Conservation (phyloP, 2,329 filamentous ascomycete genomes). For the Elsinoe batatas region DNA sequence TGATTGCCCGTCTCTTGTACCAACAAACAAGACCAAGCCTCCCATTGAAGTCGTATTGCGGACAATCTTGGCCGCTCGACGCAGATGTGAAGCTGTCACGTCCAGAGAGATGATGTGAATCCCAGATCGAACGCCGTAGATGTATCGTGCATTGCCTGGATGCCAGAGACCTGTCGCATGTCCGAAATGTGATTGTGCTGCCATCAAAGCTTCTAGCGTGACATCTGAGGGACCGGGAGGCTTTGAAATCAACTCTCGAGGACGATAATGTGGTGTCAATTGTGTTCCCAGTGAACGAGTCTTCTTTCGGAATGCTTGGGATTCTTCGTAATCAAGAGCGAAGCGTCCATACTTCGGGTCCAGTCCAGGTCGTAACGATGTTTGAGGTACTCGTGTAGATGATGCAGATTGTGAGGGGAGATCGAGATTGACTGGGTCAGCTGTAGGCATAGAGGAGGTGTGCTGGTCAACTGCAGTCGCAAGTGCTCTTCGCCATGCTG, state of each 20-base stretch:
- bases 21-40: conserved; percentile 82
- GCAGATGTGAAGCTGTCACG: conserved; percentile 74
- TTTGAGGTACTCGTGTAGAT: neutral
- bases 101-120: conserved; percentile 93
- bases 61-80: conserved; percentile 87
- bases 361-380: neutral
- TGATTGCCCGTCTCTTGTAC: conserved; percentile 73
- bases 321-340: conserved; percentile 34
- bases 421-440: conserved; percentile 4
- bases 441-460: neutral
- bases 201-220: conserved; percentile 82
- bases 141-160: conserved; percentile 85
- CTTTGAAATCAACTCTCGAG: conserved; percentile 55
- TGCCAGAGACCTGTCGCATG: conserved; percentile 91
- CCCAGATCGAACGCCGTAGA: conserved; percentile 78
- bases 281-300: conserved; percentile 25
- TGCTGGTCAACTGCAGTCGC: conserved; percentile 28
- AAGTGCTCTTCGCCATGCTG: conserved; percentile 26
- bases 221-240: conserved; percentile 72
- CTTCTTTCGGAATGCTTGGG: conserved; percentile 29
- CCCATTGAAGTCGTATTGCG: conserved; percentile 74
- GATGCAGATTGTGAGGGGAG: neutral
- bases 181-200: conserved; percentile 78
- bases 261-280: conserved; percentile 49
- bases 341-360: conserved; percentile 17